phyloP scores from a whole-genome alignment of 176 grass and related monocot genomes.

The Alopecurus myosuroides region DNA sequence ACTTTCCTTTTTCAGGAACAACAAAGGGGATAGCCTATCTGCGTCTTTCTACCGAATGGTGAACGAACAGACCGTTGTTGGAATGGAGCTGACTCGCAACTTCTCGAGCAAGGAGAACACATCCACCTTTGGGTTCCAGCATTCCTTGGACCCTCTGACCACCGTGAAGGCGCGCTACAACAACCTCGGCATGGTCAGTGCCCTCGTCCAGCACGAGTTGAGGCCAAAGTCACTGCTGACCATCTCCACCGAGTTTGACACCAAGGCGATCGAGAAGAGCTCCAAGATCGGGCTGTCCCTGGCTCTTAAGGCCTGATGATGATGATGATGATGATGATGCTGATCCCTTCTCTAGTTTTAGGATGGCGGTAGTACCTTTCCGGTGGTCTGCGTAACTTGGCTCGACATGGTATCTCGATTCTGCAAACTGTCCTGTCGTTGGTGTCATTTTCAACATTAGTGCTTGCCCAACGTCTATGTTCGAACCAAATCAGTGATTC shows the following conservation, averaged over 20 bases:
- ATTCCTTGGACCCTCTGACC: slow-evolving; percentile 45
- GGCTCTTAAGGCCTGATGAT: slow-evolving; percentile 54
- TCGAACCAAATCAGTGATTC: background rate
- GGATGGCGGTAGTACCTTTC: background rate
- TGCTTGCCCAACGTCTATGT: background rate
- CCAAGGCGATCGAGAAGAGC: slow-evolving; percentile 31
- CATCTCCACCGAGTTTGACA: slow-evolving; percentile 51
- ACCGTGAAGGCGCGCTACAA: slow-evolving; percentile 54
- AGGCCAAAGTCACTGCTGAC: slow-evolving; percentile 52
- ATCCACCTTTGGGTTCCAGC: slow-evolving; percentile 41
- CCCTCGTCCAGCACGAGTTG: slow-evolving; percentile 68
- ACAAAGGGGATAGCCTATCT: slow-evolving; percentile 57
- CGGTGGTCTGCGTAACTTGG: background rate
- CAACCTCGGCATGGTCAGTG: slow-evolving; percentile 52
- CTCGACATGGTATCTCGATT: background rate
- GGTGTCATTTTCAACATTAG: background rate
- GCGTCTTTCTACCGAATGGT: slow-evolving; percentile 50
- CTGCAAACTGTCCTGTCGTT: background rate
- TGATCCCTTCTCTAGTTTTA: slow-evolving; percentile 21
- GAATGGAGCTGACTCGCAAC: slow-evolving; percentile 41
- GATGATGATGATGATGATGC: slow-evolving; percentile 21
- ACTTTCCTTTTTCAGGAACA: slow-evolving; percentile 37
- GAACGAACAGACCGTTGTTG: slow-evolving; percentile 28
- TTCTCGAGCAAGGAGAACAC: slow-evolving; percentile 57
- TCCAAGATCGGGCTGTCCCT: slow-evolving; percentile 62